phyloP scores from a whole-genome alignment of 2,329 filamentous ascomycete genomes.

The Didymella pinodella region DNA sequence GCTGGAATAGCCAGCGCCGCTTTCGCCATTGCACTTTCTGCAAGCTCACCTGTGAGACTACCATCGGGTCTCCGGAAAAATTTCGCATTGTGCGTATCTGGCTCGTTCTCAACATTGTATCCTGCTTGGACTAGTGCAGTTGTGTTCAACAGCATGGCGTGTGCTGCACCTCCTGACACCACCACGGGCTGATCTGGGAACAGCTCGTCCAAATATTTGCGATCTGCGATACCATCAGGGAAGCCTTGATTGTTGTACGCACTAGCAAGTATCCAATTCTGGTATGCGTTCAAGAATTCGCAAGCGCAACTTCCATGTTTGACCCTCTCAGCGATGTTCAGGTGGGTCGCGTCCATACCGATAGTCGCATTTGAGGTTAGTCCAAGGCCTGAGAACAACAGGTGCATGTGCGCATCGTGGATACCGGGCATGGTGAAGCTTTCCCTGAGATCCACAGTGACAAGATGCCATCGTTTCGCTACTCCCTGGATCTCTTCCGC shows the following conservation, averaged over 20 bases:
- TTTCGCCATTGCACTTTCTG: slow-evolving; percentile 36
- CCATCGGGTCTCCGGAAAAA: slow-evolving; percentile 37
- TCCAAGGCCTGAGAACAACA: slow-evolving; percentile 39
- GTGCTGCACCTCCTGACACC: slow-evolving; percentile 39
- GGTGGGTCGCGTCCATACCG: slow-evolving; percentile 33
- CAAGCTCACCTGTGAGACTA: slow-evolving; percentile 42
- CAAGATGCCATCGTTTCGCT: slow-evolving; percentile 23
- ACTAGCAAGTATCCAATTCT: slow-evolving; percentile 35
- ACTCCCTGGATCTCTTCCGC: slow-evolving; percentile 29
- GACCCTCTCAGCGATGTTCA: slow-evolving; percentile 33
- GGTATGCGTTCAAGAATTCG: slow-evolving; percentile 35
- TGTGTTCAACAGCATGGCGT: slow-evolving; percentile 33
- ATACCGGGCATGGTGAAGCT: slow-evolving; percentile 50
- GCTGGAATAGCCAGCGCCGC: slow-evolving; percentile 30
- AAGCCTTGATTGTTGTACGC: slow-evolving; percentile 29
- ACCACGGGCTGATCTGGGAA: slow-evolving; percentile 44
- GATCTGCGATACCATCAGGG: slow-evolving; percentile 25
- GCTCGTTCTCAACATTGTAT: slow-evolving; percentile 32
- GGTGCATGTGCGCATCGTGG: slow-evolving; percentile 49
- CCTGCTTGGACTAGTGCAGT: slow-evolving; percentile 27
- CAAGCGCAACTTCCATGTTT: slow-evolving; percentile 40
- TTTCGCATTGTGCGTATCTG: slow-evolving; percentile 31
- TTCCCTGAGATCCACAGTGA: slow-evolving; percentile 38
- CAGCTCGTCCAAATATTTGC: slow-evolving; percentile 31
- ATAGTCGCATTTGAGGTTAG: slow-evolving; percentile 39